phyloP scores from a whole-genome alignment of 352 stramenopile species.

The Phytophthora cryptogea region DNA sequence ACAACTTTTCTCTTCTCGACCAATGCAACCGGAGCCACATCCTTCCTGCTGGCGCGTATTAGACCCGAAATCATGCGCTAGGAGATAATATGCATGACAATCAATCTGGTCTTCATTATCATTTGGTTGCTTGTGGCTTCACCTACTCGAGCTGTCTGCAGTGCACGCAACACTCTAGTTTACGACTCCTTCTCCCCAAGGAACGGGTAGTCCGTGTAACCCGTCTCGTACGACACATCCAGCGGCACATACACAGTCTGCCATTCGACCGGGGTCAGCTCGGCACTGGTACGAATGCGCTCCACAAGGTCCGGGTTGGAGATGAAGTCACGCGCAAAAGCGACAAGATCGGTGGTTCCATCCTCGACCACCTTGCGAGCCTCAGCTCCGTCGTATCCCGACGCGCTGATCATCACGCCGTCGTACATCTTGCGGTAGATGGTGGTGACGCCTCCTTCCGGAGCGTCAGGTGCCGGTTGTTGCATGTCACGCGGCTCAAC shows the following conservation, averaged over 20 bases:
- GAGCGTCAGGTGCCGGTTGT: constrained; percentile 28
- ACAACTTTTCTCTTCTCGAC: constrained; percentile 37
- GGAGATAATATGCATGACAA: not conserved
- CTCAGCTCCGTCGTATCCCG: constrained; percentile 44
- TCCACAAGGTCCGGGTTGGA: constrained; percentile 66
- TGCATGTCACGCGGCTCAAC: constrained; percentile 49
- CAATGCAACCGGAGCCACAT: constrained; percentile 17
- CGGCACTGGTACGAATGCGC: constrained; percentile 36
- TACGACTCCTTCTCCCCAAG: constrained; percentile 6
- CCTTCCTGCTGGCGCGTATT: constrained; percentile 6
- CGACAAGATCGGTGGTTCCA: constrained; percentile 49
- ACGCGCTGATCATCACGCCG: constrained; percentile 50
- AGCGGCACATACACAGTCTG: constrained; percentile 37
- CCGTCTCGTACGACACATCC: constrained; percentile 26
- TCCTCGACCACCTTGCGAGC: constrained; percentile 41
- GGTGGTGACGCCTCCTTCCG: constrained; percentile 44
- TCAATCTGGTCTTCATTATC: not conserved
- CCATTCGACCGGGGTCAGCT: constrained; percentile 40
- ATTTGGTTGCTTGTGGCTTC: too few relatives aligned
- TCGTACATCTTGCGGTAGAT: constrained; percentile 56
- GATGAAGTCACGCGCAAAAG: constrained; percentile 66
- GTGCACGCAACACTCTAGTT: not conserved
- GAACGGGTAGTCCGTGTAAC: constrained; percentile 54
- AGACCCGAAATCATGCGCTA: not conserved
- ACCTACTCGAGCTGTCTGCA: not conserved